Evolutionary conservation across 345 rosid species (phyloP).

Genomic region (Syzygium grande): DNA sequence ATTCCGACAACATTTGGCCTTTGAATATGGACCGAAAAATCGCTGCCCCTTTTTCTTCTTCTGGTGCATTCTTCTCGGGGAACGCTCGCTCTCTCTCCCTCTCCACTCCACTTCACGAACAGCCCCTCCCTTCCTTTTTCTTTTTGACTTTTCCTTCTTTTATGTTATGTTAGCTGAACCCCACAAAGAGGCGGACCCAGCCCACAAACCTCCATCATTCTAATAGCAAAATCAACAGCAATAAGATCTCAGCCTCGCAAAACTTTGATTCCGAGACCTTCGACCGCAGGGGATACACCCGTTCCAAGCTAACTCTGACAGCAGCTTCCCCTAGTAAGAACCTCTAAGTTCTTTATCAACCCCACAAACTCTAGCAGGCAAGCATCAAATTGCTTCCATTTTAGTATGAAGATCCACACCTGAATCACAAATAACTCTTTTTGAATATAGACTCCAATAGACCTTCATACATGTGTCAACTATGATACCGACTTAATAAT

Average conservation of each 20-base stretch:
- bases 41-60: background rate
- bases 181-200: background rate
- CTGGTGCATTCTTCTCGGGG: too few relatives aligned
- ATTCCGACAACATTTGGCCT: rapidly evolving
- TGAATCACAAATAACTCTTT: background rate
- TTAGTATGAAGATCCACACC: background rate
- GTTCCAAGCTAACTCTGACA: background rate
- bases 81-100: too few relatives aligned
- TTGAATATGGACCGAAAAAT: background rate
- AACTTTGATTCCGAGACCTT: too few relatives aligned
- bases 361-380: background rate
- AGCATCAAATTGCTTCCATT: background rate
- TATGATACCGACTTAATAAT: background rate
- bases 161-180: too few relatives aligned
- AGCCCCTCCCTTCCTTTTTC: too few relatives aligned
- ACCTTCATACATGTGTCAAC: background rate
- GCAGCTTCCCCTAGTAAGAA: background rate
- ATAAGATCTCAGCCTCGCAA: too few relatives aligned
- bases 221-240: too few relatives aligned
- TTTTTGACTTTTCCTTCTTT: too few relatives aligned
- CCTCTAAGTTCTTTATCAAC: background rate
- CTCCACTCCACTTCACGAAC: too few relatives aligned
- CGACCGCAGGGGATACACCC: background rate
- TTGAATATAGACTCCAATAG: background rate
- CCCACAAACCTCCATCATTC: background rate